Conservation (phyloP, 2,329 filamentous ascomycete genomes). For the Setomelanomma holmii region DNA sequence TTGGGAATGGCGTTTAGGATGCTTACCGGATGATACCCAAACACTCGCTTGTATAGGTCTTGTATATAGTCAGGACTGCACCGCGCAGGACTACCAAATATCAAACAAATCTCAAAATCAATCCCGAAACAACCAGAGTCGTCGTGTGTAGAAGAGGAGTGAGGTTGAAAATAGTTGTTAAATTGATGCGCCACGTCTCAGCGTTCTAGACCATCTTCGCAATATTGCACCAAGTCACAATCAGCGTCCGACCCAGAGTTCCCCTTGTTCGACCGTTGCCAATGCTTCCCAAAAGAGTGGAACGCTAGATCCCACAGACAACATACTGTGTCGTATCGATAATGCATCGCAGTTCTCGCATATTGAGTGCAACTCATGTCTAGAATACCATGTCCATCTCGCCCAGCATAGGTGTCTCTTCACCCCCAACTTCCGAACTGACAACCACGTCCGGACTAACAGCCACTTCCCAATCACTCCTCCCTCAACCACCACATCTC, state of each 20-base stretch:
- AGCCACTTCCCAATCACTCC: no score
- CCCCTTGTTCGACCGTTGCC: background rate
- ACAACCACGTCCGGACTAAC: background rate
- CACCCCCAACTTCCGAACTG: background rate
- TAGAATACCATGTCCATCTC: background rate
- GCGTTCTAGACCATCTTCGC: background rate
- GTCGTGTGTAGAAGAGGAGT: no score
- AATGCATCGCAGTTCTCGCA: no score
- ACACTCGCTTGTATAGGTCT: slow-evolving; percentile 13
- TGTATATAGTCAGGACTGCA: background rate
- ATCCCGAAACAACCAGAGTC: no score
- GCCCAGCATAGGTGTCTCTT: background rate
- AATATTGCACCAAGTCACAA: background rate
- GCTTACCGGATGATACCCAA: slow-evolving; percentile 16
- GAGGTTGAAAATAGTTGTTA: background rate
- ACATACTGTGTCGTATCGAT: no score
- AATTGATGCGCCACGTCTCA: background rate
- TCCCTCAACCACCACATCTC: no score
- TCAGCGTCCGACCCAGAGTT: background rate
- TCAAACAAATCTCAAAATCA: background rate
- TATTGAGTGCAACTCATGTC: no score
- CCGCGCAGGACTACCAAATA: background rate
- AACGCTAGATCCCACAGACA: background rate
- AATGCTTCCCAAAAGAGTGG: background rate
- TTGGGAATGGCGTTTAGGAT: slow-evolving; percentile 1